phyloP scores from a whole-genome alignment of 495 filamentous ascomycete species.

The Neurospora sp. region DNA sequence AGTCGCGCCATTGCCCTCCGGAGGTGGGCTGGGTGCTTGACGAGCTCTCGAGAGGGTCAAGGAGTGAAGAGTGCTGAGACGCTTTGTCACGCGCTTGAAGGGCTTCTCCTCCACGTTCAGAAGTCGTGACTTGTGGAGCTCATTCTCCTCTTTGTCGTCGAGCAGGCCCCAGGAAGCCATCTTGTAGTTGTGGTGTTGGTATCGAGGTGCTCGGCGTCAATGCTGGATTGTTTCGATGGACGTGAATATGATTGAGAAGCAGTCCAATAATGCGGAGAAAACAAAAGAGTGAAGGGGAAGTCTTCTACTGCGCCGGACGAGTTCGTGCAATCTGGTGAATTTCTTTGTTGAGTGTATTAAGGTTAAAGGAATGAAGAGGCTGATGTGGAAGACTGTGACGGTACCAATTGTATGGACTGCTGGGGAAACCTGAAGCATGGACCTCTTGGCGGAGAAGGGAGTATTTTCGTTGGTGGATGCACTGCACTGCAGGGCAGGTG shows the following conservation, averaged over 20 bases:
- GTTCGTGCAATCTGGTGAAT: not conserved
- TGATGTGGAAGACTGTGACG: not conserved
- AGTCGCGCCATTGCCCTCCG: constrained; percentile 43
- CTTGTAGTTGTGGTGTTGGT: not conserved
- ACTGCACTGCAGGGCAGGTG: not conserved
- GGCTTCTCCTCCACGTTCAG: constrained; percentile 87
- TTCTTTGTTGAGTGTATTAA: not conserved
- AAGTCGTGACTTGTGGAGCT: constrained; percentile 83
- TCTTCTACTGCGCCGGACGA: not conserved
- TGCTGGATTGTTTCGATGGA: not conserved
- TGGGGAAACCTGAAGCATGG: not conserved
- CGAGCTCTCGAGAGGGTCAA: constrained; percentile 42
- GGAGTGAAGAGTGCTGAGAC: constrained; percentile 56
- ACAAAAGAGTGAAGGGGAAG: not conserved
- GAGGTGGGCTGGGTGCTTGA: constrained; percentile 60
- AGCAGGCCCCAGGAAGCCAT: constrained; percentile 32
- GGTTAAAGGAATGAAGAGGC: not conserved
- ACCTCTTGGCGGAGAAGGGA: not conserved
- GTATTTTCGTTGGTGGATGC: not conserved
- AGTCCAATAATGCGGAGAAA: not conserved
- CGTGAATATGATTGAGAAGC: not conserved
- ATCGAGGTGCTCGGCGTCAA: not conserved
- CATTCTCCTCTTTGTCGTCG: constrained; percentile 53
- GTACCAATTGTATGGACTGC: not conserved
- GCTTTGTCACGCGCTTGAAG: constrained; percentile 80